Evolutionary conservation across 441 rosid species (phyloP), one percentile per base, ranked within the genome.

Genomic region (Pelargonium myrrhifolium): DNA sequence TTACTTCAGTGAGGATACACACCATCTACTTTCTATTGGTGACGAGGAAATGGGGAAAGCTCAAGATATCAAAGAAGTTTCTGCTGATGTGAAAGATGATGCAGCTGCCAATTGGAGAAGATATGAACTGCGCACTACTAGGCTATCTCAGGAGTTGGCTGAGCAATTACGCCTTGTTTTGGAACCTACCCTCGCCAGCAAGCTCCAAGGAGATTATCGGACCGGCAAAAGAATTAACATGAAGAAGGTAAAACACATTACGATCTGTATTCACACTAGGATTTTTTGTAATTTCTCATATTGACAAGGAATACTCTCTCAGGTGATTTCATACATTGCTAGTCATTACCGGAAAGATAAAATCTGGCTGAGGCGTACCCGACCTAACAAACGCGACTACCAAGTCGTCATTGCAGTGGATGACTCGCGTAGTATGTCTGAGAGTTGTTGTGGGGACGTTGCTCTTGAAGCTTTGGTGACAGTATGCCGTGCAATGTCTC

Each of bases 141-240:
- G 87, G 80, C 75, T 89, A 69, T 92, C 98, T 60, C 97, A 92
- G 77, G 97, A 92, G 81, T 78, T 95, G 78, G 93, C 98, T 71
- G 99, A 95, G 78, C 99, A 89, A 62, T 76, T 95, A 75, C 95
- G 97, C 39, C 98, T 95, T 68, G 87, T 95, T 73, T 68, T 95
- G 94, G 98, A 89, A 81, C 97, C 98, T 42, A 92, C 96, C 18
- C 77, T 89, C 28, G 98, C 97, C 9, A 92, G 97, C 82, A 95
- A 92, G 76, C 98, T 95, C 64, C 95, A 85, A 78, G 99, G 99
- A 22, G 99, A 95, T 73, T 95, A 92, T 68, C 89, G 86, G 82
- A 92, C 97, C 47, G 99, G 99, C 62, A 92, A 95, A 80, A 76
- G 98, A 71, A 90, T 95, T 75, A 95, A 95, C 87, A 95, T 95